Percentiles rank a stretch among this genome's conserved stretches.
Evolutionary conservation across 2,329 filamentous ascomycete species (phyloP).

Genomic region (Xylaria sp.): DNA sequence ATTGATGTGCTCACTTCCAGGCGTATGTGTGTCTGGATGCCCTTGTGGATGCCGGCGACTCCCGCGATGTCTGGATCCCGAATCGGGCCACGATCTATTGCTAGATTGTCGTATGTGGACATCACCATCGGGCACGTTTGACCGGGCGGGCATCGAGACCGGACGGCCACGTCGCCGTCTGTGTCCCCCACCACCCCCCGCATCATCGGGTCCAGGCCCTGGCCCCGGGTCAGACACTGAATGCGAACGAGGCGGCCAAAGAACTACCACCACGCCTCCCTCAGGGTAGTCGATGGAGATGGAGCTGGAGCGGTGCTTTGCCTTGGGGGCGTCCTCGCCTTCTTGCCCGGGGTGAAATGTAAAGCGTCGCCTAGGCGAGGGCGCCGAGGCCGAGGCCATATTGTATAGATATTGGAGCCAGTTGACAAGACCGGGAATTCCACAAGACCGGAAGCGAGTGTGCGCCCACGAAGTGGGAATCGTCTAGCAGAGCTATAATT

Average conservation of each 20-base stretch:
- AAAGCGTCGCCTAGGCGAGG: neutral
- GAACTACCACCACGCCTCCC: conserved; percentile 23
- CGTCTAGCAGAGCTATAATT: neutral
- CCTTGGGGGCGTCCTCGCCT: neutral
- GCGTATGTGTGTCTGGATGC: neutral
- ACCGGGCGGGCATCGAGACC: neutral
- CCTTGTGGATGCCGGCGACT: neutral
- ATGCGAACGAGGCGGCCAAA: conserved; percentile 8
- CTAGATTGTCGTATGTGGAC: neutral
- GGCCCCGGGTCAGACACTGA: neutral
- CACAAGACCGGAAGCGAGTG: neutral
- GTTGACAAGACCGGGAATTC: neutral
- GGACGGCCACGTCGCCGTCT: neutral
- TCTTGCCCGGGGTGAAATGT: neutral
- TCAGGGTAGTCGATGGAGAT: conserved; percentile 32
- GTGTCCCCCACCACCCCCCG: neutral
- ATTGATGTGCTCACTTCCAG: neutral
- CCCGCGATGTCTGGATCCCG: neutral
- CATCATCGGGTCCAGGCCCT: neutral
- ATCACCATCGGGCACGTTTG: neutral
- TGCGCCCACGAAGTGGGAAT: too few relatives aligned
- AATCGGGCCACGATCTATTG: neutral
- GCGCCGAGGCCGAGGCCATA: conserved; percentile 13
- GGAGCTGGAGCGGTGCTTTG: conserved; percentile 28
- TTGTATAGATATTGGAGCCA: neutral